Percentiles rank a stretch among this genome's conserved stretches.
phyloP scores from a whole-genome alignment of 139 green algal species.

The Tetradesmus obliquus region DNA sequence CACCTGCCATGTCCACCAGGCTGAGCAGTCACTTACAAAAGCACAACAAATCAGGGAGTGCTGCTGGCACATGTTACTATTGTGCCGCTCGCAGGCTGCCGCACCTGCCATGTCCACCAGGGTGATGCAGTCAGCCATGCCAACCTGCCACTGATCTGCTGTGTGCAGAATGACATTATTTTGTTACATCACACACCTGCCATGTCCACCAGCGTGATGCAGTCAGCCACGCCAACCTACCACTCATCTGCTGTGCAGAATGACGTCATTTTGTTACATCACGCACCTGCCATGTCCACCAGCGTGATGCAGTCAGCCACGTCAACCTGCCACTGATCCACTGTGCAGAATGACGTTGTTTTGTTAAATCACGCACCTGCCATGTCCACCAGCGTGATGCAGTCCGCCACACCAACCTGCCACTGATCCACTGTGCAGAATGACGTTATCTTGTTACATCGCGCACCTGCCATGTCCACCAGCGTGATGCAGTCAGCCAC shows the following conservation, averaged over 20 bases:
- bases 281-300: slow-evolving; percentile 35
- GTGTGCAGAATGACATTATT: too few relatives aligned
- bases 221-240: neutral
- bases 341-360: too few relatives aligned
- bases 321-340: too few relatives aligned
- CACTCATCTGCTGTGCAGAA: too few relatives aligned
- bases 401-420: slow-evolving; percentile 2
- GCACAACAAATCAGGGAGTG: too few relatives aligned
- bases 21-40: neutral
- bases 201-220: slow-evolving; percentile 31
- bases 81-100: too few relatives aligned
- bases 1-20: slow-evolving; percentile 38
- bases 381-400: slow-evolving; percentile 31
- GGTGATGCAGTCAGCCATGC: too few relatives aligned
- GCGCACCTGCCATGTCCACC: slow-evolving; percentile 38
- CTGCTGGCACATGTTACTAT: too few relatives aligned
- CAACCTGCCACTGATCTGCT: too few relatives aligned
- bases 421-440: too few relatives aligned
- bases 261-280: neutral
- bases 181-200: neutral
- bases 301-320: slow-evolving; percentile 26
- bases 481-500: slow-evolving; percentile 33
- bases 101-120: too few relatives aligned
- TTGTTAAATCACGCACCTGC: neutral
- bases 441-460: neutral